Evolutionary conservation across 805 yeast genomes (phyloP).

Genomic region (Kluyveromyces nonfermentans): DNA sequence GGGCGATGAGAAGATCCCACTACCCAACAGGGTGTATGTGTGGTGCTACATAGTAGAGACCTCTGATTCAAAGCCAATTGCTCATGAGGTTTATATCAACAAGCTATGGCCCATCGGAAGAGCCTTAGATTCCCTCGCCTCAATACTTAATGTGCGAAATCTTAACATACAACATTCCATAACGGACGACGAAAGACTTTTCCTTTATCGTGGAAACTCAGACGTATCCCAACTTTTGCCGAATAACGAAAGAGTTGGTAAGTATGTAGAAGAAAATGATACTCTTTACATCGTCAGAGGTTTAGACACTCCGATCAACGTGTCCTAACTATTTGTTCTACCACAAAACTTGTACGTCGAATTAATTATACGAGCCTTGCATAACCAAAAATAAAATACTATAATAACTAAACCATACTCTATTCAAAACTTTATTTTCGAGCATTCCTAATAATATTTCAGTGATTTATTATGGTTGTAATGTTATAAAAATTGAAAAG

Average conservation of each 20-base stretch:
- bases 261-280: slow-evolving; percentile 15
- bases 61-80: slow-evolving; percentile 6
- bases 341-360: no score
- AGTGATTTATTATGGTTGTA: no score
- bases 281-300: slow-evolving; percentile 24
- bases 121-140: slow-evolving; percentile 23
- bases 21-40: slow-evolving; percentile 19
- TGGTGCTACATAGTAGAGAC: slow-evolving; percentile 16
- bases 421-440: no score
- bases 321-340: no score
- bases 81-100: slow-evolving; percentile 17
- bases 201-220: slow-evolving; percentile 15
- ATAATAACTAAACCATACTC: no score
- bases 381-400: no score
- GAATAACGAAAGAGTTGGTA: slow-evolving; percentile 15
- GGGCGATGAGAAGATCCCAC: slow-evolving; percentile 23
- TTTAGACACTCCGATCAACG: slow-evolving; percentile 2
- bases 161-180: slow-evolving; percentile 11
- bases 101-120: slow-evolving; percentile 29
- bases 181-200: slow-evolving; percentile 16
- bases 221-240: slow-evolving; percentile 5
- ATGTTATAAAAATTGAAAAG: no score
- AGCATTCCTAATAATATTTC: no score
- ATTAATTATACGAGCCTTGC: no score
- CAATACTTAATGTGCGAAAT: slow-evolving; percentile 18